Evolutionary conservation across 2,329 filamentous ascomycete species (phyloP).

Genomic region (Sclerotinia spermophila): DNA sequence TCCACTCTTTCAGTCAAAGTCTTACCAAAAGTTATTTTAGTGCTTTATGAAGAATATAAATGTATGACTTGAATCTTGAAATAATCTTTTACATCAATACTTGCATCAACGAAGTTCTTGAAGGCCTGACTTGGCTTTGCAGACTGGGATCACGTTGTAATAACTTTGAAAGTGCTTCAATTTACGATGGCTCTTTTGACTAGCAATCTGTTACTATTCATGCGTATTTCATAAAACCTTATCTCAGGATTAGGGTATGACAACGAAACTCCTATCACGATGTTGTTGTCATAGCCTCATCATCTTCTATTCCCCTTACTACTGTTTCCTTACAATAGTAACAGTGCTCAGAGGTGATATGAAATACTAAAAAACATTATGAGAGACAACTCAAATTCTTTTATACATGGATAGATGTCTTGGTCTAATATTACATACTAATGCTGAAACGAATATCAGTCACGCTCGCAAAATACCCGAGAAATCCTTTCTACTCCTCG

Average conservation of each 20-base stretch:
- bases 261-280: neutral
- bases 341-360: no score
- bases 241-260: neutral
- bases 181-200: neutral
- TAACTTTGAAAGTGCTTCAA: neutral
- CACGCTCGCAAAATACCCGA: neutral
- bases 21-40: neutral
- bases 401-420: neutral
- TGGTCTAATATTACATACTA: rapidly evolving
- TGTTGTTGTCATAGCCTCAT: neutral
- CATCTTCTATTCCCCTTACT: neutral
- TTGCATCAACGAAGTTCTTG: rapidly evolving
- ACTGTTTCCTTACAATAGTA: neutral
- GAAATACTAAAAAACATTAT: neutral
- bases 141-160: neutral
- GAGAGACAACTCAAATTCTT: neutral
- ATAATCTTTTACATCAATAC: neutral
- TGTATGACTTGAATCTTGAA: neutral
- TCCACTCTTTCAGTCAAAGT: no score
- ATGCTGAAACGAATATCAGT: neutral
- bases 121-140: neutral
- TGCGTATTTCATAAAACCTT: neutral
- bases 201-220: neutral
- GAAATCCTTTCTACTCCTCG: rapidly evolving
- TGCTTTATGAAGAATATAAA: neutral